Base-by-base conservation (phyloP, 352 stramenopile species). In the Pythium apleroticum region DNA sequence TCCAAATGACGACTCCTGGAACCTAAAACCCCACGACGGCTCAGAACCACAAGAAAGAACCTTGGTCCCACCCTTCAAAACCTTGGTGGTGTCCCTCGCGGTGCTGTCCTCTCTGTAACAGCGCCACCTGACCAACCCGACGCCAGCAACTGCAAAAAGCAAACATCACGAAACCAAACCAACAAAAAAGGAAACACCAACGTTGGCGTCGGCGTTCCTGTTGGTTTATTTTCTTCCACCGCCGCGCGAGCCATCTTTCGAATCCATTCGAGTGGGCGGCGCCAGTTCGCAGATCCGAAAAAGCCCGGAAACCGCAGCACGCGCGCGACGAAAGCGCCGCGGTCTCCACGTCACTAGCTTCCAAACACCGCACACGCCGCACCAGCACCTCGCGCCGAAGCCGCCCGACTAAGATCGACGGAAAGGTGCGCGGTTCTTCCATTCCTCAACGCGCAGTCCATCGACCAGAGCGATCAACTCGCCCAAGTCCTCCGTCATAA, bases 281-380 rank as follows among this genome's bases (percentile, higher is more conserved):
- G 43, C 14, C 30, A 55, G 39, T 52, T 46, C 28, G 52, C 65
- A 76, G 52, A 79, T 68, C 56, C 72, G 72, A 79, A 79, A 70
- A 79, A 79, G 72, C 72, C 49, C 50, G 71, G 72, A 79, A 78
- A 71, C 72, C 65, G 56, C 71, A 56, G 46, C 49, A 60, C 55
- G 61, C 39, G 39, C 45, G 60, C 66, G 53, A 39, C 60, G 71
- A 69, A 69, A 62, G 60, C 69, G 69, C 60, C 55, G 49, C 50
- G 60, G 35, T 45, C 46, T 33, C 53, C 35, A 30, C 55, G 45
- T 33, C 46, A 12, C 43, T 17, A 35, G 25, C 62, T 30, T 54
- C 31, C 46, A 24, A 24, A 46, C 41, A 39, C 53, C 52, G 46
- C 50, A 5, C 15, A 17, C 27, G 25, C 41, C 43, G 49, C 59